Conservation (phyloP, 352 stramenopile species). For the Blastocystis sp. region DNA sequence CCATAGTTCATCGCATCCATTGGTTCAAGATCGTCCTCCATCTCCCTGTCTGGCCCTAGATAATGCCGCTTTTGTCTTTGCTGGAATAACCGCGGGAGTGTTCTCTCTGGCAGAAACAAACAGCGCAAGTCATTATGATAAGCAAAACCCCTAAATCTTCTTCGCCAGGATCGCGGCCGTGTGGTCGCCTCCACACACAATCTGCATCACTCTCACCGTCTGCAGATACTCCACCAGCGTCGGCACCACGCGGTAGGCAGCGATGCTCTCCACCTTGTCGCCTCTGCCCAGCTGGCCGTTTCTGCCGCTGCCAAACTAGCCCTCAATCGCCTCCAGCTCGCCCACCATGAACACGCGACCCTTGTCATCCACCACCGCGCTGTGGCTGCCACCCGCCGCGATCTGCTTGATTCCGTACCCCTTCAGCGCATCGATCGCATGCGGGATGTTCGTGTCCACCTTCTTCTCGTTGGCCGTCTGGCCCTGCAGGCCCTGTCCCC, state of each 20-base stretch:
- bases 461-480: constrained; percentile 49
- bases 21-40: too few species aligned
- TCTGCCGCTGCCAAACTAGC: constrained; percentile 38
- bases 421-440: constrained; percentile 34
- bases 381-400: constrained; percentile 35
- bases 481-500: constrained; percentile 40
- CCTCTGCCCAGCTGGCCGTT: constrained; percentile 56
- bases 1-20: too few species aligned
- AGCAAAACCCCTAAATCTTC: constrained; percentile 1
- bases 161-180: constrained; percentile 71
- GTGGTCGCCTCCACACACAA: constrained; percentile 72
- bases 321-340: not conserved
- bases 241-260: constrained; percentile 41
- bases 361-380: constrained; percentile 47
- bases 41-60: too few species aligned
- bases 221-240: constrained; percentile 68
- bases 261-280: constrained; percentile 65
- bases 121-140: not conserved
- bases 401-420: constrained; percentile 17
- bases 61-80: too few species aligned
- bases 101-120: too few species aligned
- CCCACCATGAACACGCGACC: constrained; percentile 13
- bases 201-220: constrained; percentile 67
- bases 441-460: constrained; percentile 48
- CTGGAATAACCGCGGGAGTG: too few species aligned